Conservation (phyloP, 345 rosid genomes). For the Kernera saxatilis region DNA sequence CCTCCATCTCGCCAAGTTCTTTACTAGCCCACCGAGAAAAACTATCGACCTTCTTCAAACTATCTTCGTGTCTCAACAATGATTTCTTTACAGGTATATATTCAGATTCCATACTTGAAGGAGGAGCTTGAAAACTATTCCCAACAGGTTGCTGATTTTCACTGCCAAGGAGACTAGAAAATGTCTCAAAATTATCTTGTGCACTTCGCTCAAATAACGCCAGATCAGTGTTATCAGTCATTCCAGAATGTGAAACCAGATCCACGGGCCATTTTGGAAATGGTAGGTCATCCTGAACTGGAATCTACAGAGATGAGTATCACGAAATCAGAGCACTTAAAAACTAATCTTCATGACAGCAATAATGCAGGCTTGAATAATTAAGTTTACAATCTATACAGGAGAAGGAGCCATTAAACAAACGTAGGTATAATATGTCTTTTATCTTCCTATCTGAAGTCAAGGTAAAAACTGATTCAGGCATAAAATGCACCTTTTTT, state of each 20-base stretch:
- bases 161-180: constrained; percentile 29
- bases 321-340: background rate
- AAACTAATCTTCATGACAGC: background rate
- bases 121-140: constrained; percentile 30
- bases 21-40: constrained; percentile 77
- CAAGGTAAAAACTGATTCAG: background rate
- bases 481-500: too few species aligned
- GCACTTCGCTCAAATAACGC: constrained; percentile 48
- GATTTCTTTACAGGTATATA: constrained; percentile 34
- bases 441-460: constrained; percentile 6
- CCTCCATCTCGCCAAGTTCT: constrained; percentile 80
- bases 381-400: too few species aligned
- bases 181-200: constrained; percentile 33
- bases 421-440: too few species aligned
- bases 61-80: constrained; percentile 52
- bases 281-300: constrained; percentile 30
- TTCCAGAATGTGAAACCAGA: constrained; percentile 39
- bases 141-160: constrained; percentile 36
- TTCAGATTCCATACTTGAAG: constrained; percentile 33
- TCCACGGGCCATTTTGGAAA: constrained; percentile 34
- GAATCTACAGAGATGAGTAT: constrained; percentile 35
- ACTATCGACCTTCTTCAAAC: constrained; percentile 85
- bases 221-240: constrained; percentile 38
- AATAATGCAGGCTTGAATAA: background rate
- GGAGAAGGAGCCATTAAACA: too few species aligned